These are phyloP conservation scores for Flaveria linearis DNA, from an alignment of 129 eudicot genomes.

Conservation along the genomic window DNA sequence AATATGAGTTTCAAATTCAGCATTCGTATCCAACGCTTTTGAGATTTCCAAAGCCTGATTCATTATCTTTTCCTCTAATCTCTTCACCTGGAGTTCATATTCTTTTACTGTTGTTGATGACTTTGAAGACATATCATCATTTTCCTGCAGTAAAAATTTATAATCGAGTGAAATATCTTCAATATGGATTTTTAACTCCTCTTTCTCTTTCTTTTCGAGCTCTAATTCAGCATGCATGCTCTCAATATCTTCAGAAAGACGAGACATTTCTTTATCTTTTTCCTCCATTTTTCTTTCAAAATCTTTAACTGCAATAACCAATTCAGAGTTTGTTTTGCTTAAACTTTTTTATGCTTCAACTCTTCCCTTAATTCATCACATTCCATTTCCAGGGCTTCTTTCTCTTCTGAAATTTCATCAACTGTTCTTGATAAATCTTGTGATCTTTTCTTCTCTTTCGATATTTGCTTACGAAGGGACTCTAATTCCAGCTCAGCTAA, in stretches of 20 bases:
- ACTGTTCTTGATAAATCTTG: slow-evolving; percentile 56
- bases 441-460: slow-evolving; percentile 70
- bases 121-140: slow-evolving; percentile 43
- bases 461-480: slow-evolving; percentile 76
- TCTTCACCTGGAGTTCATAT: slow-evolving; percentile 48
- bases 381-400: slow-evolving; percentile 52
- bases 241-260: slow-evolving; percentile 44
- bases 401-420: slow-evolving; percentile 53
- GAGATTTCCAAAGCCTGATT: slow-evolving; percentile 56
- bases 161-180: slow-evolving; percentile 52
- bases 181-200: slow-evolving; percentile 45
- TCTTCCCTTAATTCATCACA: slow-evolving; percentile 49
- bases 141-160: slow-evolving; percentile 56
- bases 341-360: slow-evolving; percentile 47
- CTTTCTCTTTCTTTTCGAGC: slow-evolving; percentile 60
- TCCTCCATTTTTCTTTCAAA: slow-evolving; percentile 53
- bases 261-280: slow-evolving; percentile 48
- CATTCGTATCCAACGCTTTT: slow-evolving; percentile 49
- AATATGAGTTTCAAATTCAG: slow-evolving; percentile 59
- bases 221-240: slow-evolving; percentile 57
- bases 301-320: slow-evolving; percentile 61
- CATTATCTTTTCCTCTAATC: slow-evolving; percentile 58
- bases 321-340: slow-evolving; percentile 58
- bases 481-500: slow-evolving; percentile 73
- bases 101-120: slow-evolving; percentile 51